A percentile compares a stretch with the other conserved stretches of the same genome.
Evolutionary conservation across 2,329 filamentous ascomycete species (phyloP).

Genomic region (Phoma sp.): DNA sequence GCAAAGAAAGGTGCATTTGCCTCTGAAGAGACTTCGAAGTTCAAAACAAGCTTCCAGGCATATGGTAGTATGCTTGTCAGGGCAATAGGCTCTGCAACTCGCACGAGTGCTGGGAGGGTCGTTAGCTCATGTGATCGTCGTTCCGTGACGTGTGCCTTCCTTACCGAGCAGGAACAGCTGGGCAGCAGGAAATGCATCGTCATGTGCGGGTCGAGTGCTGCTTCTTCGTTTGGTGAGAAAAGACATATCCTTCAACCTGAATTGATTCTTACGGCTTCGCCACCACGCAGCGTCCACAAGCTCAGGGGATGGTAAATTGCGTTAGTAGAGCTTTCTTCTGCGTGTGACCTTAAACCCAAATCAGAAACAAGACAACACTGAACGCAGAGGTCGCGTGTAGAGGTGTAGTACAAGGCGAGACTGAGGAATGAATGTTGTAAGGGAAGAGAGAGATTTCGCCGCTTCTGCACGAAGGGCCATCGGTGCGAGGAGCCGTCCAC

Average conservation of each 20-base stretch:
- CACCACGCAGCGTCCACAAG: conserved; percentile 26
- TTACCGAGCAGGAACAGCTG: conserved; percentile 86
- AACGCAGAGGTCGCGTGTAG: conserved; percentile 7
- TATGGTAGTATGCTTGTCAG: conserved; percentile 95
- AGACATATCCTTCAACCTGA: conserved; percentile 59
- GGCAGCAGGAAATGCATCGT: conserved; percentile 75
- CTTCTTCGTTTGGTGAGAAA: conserved; percentile 64
- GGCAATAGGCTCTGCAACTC: conserved; percentile 89
- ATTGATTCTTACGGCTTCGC: conserved; percentile 59
- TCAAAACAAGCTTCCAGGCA: conserved; percentile 49
- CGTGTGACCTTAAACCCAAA: conserved; percentile 24
- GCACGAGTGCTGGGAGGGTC: conserved; percentile 74
- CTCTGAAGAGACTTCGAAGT: conserved; percentile 45
- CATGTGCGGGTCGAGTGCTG: conserved; percentile 66
- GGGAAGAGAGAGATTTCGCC: conserved; percentile 1
- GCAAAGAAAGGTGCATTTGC: conserved; percentile 78
- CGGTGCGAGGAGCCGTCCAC: conserved; percentile 5
- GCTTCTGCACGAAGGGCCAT: conserved; percentile 9
- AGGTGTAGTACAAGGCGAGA: background rate
- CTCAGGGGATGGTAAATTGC: conserved; percentile 4
- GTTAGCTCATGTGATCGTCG: conserved; percentile 10
- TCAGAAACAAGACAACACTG: conserved; percentile 5
- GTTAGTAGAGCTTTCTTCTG: conserved; percentile 29
- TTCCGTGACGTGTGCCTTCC: conserved; percentile 29
- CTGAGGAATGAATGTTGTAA: conserved; percentile 9